phyloP scores from a whole-genome alignment of 345 rosid species.

The Rubroshorea leprosula region DNA sequence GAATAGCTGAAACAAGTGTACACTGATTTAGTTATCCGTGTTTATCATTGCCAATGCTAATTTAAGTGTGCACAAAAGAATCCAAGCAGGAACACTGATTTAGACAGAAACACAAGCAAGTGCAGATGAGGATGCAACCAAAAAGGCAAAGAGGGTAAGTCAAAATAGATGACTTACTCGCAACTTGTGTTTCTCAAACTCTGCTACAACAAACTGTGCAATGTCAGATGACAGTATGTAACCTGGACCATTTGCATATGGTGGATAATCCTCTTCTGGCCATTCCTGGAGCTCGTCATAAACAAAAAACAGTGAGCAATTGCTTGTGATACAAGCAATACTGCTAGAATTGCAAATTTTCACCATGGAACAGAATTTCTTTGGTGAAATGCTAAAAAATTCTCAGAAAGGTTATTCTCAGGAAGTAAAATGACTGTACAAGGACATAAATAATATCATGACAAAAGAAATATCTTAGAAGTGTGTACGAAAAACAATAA shows the following conservation, averaged over 20 bases:
- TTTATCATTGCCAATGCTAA: background rate
- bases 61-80: background rate
- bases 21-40: background rate
- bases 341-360: too few relatives aligned
- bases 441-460: background rate
- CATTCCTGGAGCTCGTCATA: conserved; percentile 28
- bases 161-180: conserved; percentile 42
- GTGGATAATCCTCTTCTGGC: too few relatives aligned
- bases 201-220: conserved; percentile 60
- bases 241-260: conserved; percentile 97
- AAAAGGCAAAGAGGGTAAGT: background rate
- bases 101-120: too few relatives aligned
- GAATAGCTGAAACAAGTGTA: conserved; percentile 50
- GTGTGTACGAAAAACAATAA: too few relatives aligned
- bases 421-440: background rate
- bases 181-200: conserved; percentile 69
- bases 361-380: too few relatives aligned
- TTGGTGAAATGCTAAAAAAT: too few relatives aligned
- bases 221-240: conserved; percentile 78
- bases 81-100: background rate
- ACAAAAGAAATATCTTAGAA: too few relatives aligned
- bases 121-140: too few relatives aligned
- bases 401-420: too few relatives aligned
- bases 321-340: too few relatives aligned
- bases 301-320: conserved; percentile 26